Conservation (phyloP, 768 basidiomycete genomes). For the Rhizopogon rudus region DNA sequence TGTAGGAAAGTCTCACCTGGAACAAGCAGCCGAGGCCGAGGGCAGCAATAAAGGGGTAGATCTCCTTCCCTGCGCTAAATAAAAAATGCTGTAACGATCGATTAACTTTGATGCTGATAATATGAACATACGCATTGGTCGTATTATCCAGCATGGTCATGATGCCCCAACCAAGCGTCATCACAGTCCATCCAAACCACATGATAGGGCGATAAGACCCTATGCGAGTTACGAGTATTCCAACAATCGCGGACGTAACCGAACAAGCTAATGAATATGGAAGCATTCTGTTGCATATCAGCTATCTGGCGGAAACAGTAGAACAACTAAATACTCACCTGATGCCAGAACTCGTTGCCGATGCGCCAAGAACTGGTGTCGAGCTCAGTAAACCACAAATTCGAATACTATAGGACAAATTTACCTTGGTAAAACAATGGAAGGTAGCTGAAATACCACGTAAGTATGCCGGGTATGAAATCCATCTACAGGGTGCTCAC, state of each 20-base stretch:
- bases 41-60: slow-evolving; percentile 28
- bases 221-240: slow-evolving; percentile 19
- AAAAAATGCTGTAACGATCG: neutral
- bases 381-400: neutral
- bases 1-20: slow-evolving; percentile 15
- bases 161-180: slow-evolving; percentile 31
- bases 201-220: slow-evolving; percentile 28
- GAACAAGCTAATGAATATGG: slow-evolving; percentile 27
- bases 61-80: slow-evolving; percentile 25
- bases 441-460: slow-evolving; percentile 22
- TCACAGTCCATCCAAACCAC: slow-evolving; percentile 24
- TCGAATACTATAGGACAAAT: neutral
- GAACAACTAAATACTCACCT: slow-evolving; percentile 11
- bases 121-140: slow-evolving; percentile 21
- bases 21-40: slow-evolving; percentile 31
- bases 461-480: slow-evolving; percentile 2
- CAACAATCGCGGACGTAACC: slow-evolving; percentile 14
- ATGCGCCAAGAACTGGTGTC: slow-evolving; percentile 28
- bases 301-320: neutral
- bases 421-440: slow-evolving; percentile 36
- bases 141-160: slow-evolving; percentile 31
- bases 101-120: neutral
- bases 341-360: slow-evolving; percentile 28
- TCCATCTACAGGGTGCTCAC: slow-evolving; percentile 8
- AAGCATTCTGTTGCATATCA: slow-evolving; percentile 24